A percentile compares a stretch with the other conserved stretches of the same genome.
phyloP scores from a whole-genome alignment of 2,329 filamentous ascomycete genomes.

The Fonsecaea nubica region DNA sequence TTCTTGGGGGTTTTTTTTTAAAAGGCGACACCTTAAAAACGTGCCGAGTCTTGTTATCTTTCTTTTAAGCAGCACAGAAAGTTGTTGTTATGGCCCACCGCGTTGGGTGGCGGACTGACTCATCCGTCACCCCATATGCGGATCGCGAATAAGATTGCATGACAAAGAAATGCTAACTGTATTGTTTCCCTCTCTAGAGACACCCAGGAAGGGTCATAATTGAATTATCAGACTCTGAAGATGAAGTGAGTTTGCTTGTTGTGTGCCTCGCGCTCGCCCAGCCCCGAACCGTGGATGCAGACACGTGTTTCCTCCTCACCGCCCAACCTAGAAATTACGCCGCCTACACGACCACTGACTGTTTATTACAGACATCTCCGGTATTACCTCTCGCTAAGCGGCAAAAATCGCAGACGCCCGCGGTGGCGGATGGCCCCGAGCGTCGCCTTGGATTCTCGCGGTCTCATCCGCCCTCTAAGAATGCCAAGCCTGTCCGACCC shows the following conservation, averaged over 20 bases:
- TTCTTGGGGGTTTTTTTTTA: not conserved
- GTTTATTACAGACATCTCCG: not conserved
- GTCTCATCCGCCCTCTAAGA: conserved; percentile 1
- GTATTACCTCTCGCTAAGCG: conserved; percentile 15
- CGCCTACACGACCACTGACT: not conserved
- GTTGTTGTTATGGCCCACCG: not conserved
- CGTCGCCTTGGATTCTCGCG: not conserved
- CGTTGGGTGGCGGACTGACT: not conserved
- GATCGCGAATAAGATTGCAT: not conserved
- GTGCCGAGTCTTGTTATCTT: no score
- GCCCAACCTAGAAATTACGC: not conserved
- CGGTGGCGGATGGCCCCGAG: not conserved
- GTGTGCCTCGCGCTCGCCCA: not conserved
- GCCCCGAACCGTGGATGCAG: not conserved
- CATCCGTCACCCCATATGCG: not conserved
- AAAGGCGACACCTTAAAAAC: no score
- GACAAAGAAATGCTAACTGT: not conserved
- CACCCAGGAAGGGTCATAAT: not conserved
- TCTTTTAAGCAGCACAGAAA: not conserved
- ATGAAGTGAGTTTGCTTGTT: conserved; percentile 3
- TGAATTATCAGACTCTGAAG: conserved; percentile 5
- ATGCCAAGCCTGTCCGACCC: conserved; percentile 1
- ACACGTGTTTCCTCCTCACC: not conserved
- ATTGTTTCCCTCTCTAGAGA: not conserved
- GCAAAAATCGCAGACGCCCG: conserved; percentile 23